phyloP scores from a whole-genome alignment of 192 early-diverging fungal species.

The Coemansia sp. region DNA sequence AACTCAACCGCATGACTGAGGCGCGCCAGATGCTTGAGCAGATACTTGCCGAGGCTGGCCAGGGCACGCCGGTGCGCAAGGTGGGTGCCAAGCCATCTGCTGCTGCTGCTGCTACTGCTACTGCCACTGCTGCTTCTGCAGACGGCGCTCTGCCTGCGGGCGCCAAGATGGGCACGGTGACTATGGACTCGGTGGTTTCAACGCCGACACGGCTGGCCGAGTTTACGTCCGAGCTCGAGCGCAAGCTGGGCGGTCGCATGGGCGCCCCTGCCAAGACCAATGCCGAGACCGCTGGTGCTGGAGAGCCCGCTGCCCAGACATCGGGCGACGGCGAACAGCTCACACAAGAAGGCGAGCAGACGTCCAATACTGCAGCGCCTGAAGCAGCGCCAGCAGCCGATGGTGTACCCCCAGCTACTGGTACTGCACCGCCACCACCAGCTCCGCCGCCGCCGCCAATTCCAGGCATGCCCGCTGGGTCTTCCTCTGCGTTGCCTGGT shows the following conservation, averaged over 20 bases:
- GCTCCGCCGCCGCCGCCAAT: constrained; percentile 19
- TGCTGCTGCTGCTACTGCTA: not conserved
- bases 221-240: constrained; percentile 44
- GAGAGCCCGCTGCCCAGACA: not conserved
- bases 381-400: not conserved
- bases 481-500: not conserved
- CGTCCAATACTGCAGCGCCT: not conserved
- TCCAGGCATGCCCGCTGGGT: constrained; percentile 1
- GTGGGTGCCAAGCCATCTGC: not conserved
- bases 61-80: constrained; percentile 27
- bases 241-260: constrained; percentile 34
- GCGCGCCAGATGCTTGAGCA: constrained; percentile 47
- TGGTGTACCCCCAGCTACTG: not conserved
- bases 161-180: constrained; percentile 45
- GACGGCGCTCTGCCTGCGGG: constrained; percentile 10
- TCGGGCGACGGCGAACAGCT: not conserved
- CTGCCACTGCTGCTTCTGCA: not conserved
- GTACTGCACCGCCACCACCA: constrained; percentile 16
- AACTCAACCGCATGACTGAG: constrained; percentile 47
- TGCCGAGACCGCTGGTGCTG: not conserved
- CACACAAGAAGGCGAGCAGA: no score
- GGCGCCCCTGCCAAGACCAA: not conserved
- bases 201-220: constrained; percentile 38
- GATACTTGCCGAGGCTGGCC: constrained; percentile 38
- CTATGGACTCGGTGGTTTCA: constrained; percentile 45